Evolutionary conservation across 805 yeast species (phyloP), one percentile per base, ranked within the genome.

Genomic region (Maudiozyma bulderi): DNA sequence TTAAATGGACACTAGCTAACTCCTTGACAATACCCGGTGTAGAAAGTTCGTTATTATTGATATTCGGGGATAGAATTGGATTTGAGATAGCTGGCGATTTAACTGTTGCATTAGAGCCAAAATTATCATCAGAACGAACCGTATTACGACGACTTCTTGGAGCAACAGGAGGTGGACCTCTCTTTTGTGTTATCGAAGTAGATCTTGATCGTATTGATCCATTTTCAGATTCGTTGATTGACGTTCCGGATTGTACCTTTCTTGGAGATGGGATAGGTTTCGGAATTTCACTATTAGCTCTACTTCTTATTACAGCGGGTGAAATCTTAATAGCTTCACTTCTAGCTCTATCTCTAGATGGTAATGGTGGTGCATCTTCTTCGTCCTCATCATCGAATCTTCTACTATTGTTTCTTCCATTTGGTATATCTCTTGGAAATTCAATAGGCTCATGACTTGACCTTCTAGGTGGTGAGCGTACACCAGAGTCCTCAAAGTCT

Each of bases 191-290:
- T n/a, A 20, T 13, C 10, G 50, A 28, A 32, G 54, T 20, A 11
- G 39, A 38, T n/a, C 42, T 47, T 45, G 42, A 39, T 7, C 15
- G n/a, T n/a, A 13, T 35, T 15, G 30, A n/a, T 28, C 30, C 30
- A 28, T 8, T 11, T 11, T 54, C 58, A 14, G 61, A 56, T 38
- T 54, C 52, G 8, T 54, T 45, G 8, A 51, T 50, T 28, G 65
- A 57, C 11, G 60, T 56, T 7, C 52, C 43, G 4, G 51, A 42
- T 29, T 13, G 43, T 5, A 6, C 20, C 10, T 29, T 40, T 13
- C 32, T 30, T 40, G 43, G 43, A 4, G 15, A 28, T 6, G 43
- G 33, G 1, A 29, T 5, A 4, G 15, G 33, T 11, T 30, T 28
- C 9, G 33, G 32, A 6, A 15, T 11, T 29, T n/a, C 15, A 11